Evolutionary conservation across 495 filamentous ascomycete species (phyloP).

Genomic region (Penicillium robsamsonii): DNA sequence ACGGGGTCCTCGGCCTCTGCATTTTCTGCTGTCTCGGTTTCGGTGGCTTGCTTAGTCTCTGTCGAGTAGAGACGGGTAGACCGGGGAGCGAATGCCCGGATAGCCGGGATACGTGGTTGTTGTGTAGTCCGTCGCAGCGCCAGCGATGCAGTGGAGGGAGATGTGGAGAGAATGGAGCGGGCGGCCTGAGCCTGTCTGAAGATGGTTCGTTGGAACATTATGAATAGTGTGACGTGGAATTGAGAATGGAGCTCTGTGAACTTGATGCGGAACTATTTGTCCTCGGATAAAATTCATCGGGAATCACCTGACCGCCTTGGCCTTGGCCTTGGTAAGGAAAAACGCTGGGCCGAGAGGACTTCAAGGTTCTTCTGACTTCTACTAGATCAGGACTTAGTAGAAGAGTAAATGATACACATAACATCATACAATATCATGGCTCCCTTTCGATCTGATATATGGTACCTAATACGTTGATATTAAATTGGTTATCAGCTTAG

Average conservation of each 20-base stretch:
- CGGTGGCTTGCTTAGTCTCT: conserved; percentile 35
- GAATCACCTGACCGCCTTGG: conserved; percentile 28
- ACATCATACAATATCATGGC: not conserved
- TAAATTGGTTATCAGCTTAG: too few relatives aligned
- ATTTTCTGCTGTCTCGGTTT: conserved; percentile 40
- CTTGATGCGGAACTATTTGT: conserved; percentile 11
- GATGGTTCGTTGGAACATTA: conserved; percentile 47
- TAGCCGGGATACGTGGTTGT: conserved; percentile 32
- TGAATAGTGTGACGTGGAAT: conserved; percentile 18
- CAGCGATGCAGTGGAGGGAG: conserved; percentile 32
- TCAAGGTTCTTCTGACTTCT: not conserved
- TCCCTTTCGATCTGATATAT: too few relatives aligned
- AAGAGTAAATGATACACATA: not conserved
- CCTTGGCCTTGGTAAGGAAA: conserved; percentile 13
- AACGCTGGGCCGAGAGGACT: conserved; percentile 20
- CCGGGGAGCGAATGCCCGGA: conserved; percentile 33
- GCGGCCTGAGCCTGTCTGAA: conserved; percentile 45
- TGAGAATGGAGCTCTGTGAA: conserved; percentile 11
- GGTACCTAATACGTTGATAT: too few relatives aligned
- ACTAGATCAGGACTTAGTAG: not conserved
- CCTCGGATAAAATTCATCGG: conserved; percentile 28
- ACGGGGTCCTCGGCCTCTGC: conserved; percentile 47
- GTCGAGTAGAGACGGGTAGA: conserved; percentile 44
- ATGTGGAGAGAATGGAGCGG: conserved; percentile 39
- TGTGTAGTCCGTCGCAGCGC: conserved; percentile 41